Evolutionary conservation across 176 grass and related monocot species (phyloP), one percentile per base, ranked within the genome.

Genomic region (Pontederia paniculata): DNA sequence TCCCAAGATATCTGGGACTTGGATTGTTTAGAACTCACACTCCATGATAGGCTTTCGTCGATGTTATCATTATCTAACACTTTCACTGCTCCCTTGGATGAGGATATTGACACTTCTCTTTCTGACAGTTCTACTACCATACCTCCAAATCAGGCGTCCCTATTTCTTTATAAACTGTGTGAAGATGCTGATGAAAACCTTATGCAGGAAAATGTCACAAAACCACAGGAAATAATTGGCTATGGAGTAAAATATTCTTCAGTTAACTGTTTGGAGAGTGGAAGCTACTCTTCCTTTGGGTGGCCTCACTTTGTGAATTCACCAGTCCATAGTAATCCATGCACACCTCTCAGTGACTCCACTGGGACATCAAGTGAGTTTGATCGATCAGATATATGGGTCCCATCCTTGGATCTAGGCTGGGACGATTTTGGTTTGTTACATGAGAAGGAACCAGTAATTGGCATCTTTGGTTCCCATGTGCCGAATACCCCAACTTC

Each of bases 351-450:
- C 25, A 66, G 23, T 18, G 12, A 20, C 51, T 37, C 67, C 23
- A 58, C 61, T 37, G 73, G 70, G 73, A 70, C 42, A 18, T 63
- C 69, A 14, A 28, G 68, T 43, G 50, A 86, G 52, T 22, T 70
- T 73, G 82, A 81, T 42, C 57, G 55, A 74, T 67, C 74, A n/a
- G 66, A 81, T 44, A 86, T 80, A 8, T 81, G 83, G 83, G 65
- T 81, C 13, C 58, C 83, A 28, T 81, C 55, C 47, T 67, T 81
- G 12, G 60, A 74, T 70, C 83, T 86, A 16, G 52, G 77, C 11
- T 50, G 20, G 2, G 77, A 85, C 60, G 74, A 81, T 22, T 74
- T 60, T 9, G 19, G 62, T 20, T 56, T 86, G 54, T 52, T 77
- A 50, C 54, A 58, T 62, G 73, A 66, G 16, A 74, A 69, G 11